These are phyloP conservation scores for Melampsora medusae DNA, from an alignment of 1,284 basidiomycete genomes.

Conservation along the genomic window DNA sequence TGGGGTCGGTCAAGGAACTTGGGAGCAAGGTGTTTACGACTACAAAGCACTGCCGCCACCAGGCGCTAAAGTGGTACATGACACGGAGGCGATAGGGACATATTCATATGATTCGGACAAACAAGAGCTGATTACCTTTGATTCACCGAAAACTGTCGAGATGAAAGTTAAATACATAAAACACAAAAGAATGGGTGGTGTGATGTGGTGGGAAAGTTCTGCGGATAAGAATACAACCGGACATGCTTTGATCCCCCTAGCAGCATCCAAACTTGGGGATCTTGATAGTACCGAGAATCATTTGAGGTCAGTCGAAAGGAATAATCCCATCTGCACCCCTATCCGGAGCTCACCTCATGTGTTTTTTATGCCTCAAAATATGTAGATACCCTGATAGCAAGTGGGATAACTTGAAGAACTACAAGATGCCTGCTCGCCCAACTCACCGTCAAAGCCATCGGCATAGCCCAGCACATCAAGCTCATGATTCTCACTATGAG, in stretches of 20 bases:
- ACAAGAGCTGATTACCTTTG: slow-evolving; percentile 38
- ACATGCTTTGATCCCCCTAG: slow-evolving; percentile 33
- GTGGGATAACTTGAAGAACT: slow-evolving; percentile 39
- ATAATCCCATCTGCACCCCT: neutral
- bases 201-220: slow-evolving; percentile 45
- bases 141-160: slow-evolving; percentile 25
- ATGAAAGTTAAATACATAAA: slow-evolving; percentile 35
- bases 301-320: slow-evolving; percentile 20
- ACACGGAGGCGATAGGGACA: slow-evolving; percentile 30
- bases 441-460: neutral
- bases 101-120: slow-evolving; percentile 35
- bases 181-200: slow-evolving; percentile 27
- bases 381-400: slow-evolving; percentile 41
- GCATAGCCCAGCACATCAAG: neutral
- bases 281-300: slow-evolving; percentile 34
- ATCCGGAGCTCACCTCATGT: neutral
- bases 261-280: slow-evolving; percentile 38
- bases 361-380: neutral
- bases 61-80: slow-evolving; percentile 21
- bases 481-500: neutral
- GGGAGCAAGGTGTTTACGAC: slow-evolving; percentile 44
- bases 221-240: slow-evolving; percentile 29
- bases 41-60: slow-evolving; percentile 35
- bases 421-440: neutral
- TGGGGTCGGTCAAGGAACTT: slow-evolving; percentile 39